These are phyloP conservation scores for Penicillium atrosanguineum DNA, from an alignment of 495 filamentous ascomycete genomes.

Conservation along the genomic window DNA sequence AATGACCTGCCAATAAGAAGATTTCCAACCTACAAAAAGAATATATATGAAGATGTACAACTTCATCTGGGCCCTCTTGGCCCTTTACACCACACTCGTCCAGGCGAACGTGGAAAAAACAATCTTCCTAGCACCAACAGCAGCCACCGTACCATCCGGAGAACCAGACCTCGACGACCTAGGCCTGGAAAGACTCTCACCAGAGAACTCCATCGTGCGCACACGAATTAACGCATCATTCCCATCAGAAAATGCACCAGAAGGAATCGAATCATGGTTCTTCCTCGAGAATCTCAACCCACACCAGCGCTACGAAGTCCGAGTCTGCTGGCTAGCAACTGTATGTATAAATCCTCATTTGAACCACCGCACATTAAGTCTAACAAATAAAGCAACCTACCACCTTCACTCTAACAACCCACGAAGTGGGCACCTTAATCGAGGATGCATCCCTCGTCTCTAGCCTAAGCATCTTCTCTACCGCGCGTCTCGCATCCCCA, in stretches of 20 bases:
- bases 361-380: background rate
- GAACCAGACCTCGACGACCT: constrained; percentile 63
- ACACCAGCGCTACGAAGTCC: constrained; percentile 82
- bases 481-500: constrained; percentile 40
- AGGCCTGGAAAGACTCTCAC: constrained; percentile 61
- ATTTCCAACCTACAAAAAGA: background rate
- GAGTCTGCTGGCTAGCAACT: constrained; percentile 91
- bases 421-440: constrained; percentile 56
- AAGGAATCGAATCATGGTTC: constrained; percentile 74
- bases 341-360: constrained; percentile 47
- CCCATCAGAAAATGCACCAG: constrained; percentile 49
- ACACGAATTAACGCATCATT: constrained; percentile 65
- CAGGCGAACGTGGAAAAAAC: constrained; percentile 83
- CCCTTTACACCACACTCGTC: constrained; percentile 26
- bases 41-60: constrained; percentile 13
- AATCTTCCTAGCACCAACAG: constrained; percentile 75
- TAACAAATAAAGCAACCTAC: constrained; percentile 73
- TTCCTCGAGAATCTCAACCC: constrained; percentile 71
- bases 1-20: background rate
- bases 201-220: constrained; percentile 52
- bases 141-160: constrained; percentile 48
- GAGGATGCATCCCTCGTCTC: constrained; percentile 59
- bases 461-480: constrained; percentile 62
- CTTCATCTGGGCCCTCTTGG: constrained; percentile 17
- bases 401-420: constrained; percentile 65